Base-by-base conservation (phyloP, 768 basidiomycete genomes). In the Rhodotorula taiwanensis region DNA sequence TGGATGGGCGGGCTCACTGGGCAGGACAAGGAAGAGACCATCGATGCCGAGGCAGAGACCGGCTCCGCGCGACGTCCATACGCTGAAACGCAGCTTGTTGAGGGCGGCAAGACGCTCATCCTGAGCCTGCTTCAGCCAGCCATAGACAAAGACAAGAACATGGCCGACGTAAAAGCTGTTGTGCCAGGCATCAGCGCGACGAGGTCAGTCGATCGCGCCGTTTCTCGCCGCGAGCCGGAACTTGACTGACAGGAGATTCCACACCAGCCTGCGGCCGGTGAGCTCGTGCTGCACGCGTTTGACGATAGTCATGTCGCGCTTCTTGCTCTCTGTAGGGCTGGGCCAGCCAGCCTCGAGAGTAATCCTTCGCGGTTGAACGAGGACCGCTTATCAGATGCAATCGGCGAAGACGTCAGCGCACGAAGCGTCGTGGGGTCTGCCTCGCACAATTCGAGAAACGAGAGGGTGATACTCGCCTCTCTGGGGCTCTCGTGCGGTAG, bases 1-100 rank as follows among this genome's bases (percentile, higher is more conserved):
- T n/a, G n/a, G n/a, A n/a, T n/a, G n/a, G 45, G 31, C 27, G 8
- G 30, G 63, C 74, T 52, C 53, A 76, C 76, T 86, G 39, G 92
- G 92, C 50, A 97, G 73, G 56, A 93, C 81, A 69, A 95, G 89
- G 69, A 94, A 78, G 55, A 83, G 85, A 5, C 89, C 91, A 75
- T 92, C 84, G 73, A 86, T 85, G 25, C 90, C 91, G 48, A 97
- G 83, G 52, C 86, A 87, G 42, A 97, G 84, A 74, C 90, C 92
- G 49, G 92, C 92, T 44, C 90, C 92, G 13, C 92, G 85, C 60
- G 90, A 93, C 18, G 74, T 78, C 92, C 92, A 97, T 45, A 92
- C 89, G 25, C 89, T 91, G 76, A 80, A 94, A 67, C 77, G 81
- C 71, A 97, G 81, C 13, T 75, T 79, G 73, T 97, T 95, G 59